Evolutionary conservation across 345 rosid genomes (phyloP), one percentile per base, ranked within the genome.

Genomic region (Psidium friedrichsthalianum): DNA sequence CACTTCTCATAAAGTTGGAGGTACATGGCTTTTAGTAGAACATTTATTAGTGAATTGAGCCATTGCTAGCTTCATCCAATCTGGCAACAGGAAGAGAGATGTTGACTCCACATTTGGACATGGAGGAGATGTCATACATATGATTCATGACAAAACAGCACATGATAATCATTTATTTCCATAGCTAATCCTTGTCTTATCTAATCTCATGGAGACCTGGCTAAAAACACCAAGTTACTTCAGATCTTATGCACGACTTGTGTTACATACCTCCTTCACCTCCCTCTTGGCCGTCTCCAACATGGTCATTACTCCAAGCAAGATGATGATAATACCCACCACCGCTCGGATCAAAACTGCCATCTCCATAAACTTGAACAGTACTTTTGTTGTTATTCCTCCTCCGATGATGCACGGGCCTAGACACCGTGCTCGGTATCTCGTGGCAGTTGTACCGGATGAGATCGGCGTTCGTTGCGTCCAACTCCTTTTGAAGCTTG

Each of bases 401-500:
- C 84, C 90, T 87, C 21, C 89, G 80, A 69, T 69, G 42, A 36
- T 69, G 80, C 47, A 36, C 80, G 5, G 80, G 80, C 47, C 80
- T 69, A 69, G 80, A 69, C 47, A 36, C 47, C 80, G 25, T 18
- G 47, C 47, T 69, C 36, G 88, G 85, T 61, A 84, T 56, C 83
- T 88, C 90, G 25, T 56, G 84, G 76, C 88, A 86, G 16, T 90
- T 84, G 84, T 83, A 90, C 82, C 90, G 90, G 51, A 90, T 86
- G 61, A 93, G 87, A 69, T 93, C 92, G 18, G 95, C 90, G 49
- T 93, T 93, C 22, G 93, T 92, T 1, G 89, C 91, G 24, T 93
- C 93, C 18, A 93, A 88, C 69, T 93, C 95, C 88, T 90, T 91
- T 82, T 93, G 95, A 16, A 93, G 92, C 85, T 87, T 85, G 5